These are phyloP conservation scores for Auriculariales sp. DNA, from an alignment of 768 basidiomycete genomes.

Conservation along the genomic window DNA sequence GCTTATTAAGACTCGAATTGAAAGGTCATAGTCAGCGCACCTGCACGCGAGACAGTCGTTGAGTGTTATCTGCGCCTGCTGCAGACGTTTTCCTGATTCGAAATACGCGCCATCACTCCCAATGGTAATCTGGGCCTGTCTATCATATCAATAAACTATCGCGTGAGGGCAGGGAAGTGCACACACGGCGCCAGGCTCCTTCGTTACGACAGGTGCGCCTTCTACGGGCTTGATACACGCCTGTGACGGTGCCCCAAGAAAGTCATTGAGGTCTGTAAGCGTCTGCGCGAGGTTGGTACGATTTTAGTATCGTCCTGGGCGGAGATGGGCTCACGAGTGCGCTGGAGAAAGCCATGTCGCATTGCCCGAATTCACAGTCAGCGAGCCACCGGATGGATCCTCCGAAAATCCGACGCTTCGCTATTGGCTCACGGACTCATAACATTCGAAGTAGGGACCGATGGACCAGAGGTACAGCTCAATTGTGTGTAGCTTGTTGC, in stretches of 20 bases:
- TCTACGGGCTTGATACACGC: constrained; percentile 94
- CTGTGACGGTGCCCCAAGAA: constrained; percentile 90
- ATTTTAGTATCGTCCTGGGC: constrained; percentile 4
- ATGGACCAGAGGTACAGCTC: too few species aligned
- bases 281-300: constrained; percentile 32
- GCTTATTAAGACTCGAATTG: neutral
- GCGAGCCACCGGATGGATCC: too few species aligned
- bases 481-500: too few species aligned
- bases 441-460: too few species aligned
- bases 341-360: constrained; percentile 89
- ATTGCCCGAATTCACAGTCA: too few species aligned
- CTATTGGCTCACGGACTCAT: too few species aligned
- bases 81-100: constrained; percentile 53
- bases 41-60: constrained; percentile 98
- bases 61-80: constrained; percentile 89
- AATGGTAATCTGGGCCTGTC: constrained; percentile 82
- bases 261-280: constrained; percentile 90
- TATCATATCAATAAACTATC: neutral
- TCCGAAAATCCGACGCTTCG: too few species aligned
- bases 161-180: constrained; percentile 13
- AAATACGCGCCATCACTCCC: constrained; percentile 80
- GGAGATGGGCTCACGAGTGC: constrained; percentile 43
- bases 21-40: constrained; percentile 22
- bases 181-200: constrained; percentile 28
- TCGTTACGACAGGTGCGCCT: constrained; percentile 22